phyloP scores from a whole-genome alignment of 2,329 filamentous ascomycete genomes.

The Microcyclospora tardicrescens region DNA sequence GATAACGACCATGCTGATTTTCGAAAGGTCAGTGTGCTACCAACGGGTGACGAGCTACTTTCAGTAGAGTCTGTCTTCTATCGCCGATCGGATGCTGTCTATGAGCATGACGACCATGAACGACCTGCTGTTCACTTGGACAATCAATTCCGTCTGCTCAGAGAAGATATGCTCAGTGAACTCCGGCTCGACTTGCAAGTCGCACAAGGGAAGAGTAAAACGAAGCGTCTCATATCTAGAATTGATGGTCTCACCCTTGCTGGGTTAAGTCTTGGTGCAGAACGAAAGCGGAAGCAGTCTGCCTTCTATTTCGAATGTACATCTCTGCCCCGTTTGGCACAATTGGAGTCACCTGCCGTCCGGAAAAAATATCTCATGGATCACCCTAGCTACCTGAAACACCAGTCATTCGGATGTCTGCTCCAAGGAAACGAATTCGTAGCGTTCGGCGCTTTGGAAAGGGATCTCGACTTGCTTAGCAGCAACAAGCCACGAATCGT shows the following conservation, averaged over 20 bases:
- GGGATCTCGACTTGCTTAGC: constrained; percentile 37
- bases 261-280: constrained; percentile 3
- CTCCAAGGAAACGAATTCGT: constrained; percentile 39
- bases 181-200: constrained; percentile 48
- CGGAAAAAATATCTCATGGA: constrained; percentile 37
- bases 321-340: background rate
- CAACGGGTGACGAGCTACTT: constrained; percentile 51
- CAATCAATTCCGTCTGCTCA: constrained; percentile 57
- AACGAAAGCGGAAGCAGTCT: constrained; percentile 1
- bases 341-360: constrained; percentile 4
- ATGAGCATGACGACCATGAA: constrained; percentile 23
- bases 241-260: constrained; percentile 29
- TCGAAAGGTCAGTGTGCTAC: constrained; percentile 48
- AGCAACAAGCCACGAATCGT: constrained; percentile 34
- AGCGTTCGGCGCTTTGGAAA: constrained; percentile 47
- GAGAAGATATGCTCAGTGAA: constrained; percentile 59
- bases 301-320: constrained; percentile 1
- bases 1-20: constrained; percentile 59
- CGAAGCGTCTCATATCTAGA: constrained; percentile 23
- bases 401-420: constrained; percentile 50
- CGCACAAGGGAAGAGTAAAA: constrained; percentile 36
- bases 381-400: constrained; percentile 41
- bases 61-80: constrained; percentile 44
- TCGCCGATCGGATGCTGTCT: constrained; percentile 38
- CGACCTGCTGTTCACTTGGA: constrained; percentile 46